Conservation (phyloP, 192 early-diverging fungal species). For the Coemansia asiatica region DNA sequence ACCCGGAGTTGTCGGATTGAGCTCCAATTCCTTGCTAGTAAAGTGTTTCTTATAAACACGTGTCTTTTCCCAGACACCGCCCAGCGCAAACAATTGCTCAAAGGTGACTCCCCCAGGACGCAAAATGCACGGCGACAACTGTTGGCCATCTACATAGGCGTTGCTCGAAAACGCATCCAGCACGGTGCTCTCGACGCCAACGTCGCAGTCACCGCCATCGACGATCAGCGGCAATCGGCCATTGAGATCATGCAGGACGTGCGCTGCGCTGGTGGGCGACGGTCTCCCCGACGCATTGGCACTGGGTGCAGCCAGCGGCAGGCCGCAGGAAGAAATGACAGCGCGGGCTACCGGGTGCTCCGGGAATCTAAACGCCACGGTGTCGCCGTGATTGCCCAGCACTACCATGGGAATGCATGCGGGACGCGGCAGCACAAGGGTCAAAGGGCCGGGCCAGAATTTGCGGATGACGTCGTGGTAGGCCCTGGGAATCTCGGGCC, state of each 20-base stretch:
- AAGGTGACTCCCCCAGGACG: slow-evolving; percentile 90
- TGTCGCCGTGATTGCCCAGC: slow-evolving; percentile 75
- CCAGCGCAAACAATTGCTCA: slow-evolving; percentile 65
- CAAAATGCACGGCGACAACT: slow-evolving; percentile 74
- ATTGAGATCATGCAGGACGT: slow-evolving; percentile 82
- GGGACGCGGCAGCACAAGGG: slow-evolving; percentile 80
- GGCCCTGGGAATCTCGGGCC: slow-evolving; percentile 63
- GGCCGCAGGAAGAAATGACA: slow-evolving; percentile 75
- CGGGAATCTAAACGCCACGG: slow-evolving; percentile 91
- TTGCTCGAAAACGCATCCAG: slow-evolving; percentile 65
- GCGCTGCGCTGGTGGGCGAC: slow-evolving; percentile 86
- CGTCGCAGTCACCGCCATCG: slow-evolving; percentile 85
- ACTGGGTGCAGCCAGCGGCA: slow-evolving; percentile 96
- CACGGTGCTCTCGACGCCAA: slow-evolving; percentile 93
- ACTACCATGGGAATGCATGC: slow-evolving; percentile 66
- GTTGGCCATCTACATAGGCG: slow-evolving; percentile 16
- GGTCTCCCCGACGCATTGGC: slow-evolving; percentile 96
- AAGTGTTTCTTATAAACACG: slow-evolving; percentile 82
- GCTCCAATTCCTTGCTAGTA: slow-evolving; percentile 67
- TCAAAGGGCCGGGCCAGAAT: slow-evolving; percentile 95
- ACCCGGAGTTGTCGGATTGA: slow-evolving; percentile 89
- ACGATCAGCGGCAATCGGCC: slow-evolving; percentile 83
- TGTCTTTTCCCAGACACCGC: slow-evolving; percentile 62
- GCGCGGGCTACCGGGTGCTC: slow-evolving; percentile 89
- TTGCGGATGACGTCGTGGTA: slow-evolving; percentile 67